Evolutionary conservation across 2,329 filamentous ascomycete genomes (phyloP).

Genomic region (Fusarium agapanthi): DNA sequence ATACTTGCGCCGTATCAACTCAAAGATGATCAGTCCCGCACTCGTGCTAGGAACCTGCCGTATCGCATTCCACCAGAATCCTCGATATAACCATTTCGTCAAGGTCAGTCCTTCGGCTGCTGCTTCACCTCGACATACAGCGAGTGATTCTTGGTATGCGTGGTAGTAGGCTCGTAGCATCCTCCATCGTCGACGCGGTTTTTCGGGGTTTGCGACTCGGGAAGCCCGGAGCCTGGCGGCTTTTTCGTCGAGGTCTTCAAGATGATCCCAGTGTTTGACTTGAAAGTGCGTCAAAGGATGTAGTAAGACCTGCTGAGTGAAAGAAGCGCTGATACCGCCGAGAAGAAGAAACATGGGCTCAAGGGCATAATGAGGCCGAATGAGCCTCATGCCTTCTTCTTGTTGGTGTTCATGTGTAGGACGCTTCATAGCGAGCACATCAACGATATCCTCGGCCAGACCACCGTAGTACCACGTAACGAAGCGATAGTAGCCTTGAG

Average conservation of each 20-base stretch:
- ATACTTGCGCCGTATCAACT: slow-evolving; percentile 78
- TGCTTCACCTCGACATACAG: slow-evolving; percentile 67
- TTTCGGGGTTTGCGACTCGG: slow-evolving; percentile 43
- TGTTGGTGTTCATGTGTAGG: slow-evolving; percentile 42
- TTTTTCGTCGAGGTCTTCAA: slow-evolving; percentile 75
- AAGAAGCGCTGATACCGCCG: slow-evolving; percentile 73
- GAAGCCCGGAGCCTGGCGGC: slow-evolving; percentile 56
- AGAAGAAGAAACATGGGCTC: slow-evolving; percentile 77
- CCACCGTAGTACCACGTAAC: slow-evolving; percentile 75
- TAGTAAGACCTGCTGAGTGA: slow-evolving; percentile 74
- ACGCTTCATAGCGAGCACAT: slow-evolving; percentile 58
- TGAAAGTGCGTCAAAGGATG: slow-evolving; percentile 77
- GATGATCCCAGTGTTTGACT: slow-evolving; percentile 75
- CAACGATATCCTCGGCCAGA: slow-evolving; percentile 60
- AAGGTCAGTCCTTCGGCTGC: slow-evolving; percentile 63
- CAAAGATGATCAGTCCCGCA: slow-evolving; percentile 81
- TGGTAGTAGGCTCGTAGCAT: slow-evolving; percentile 73
- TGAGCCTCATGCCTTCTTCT: slow-evolving; percentile 56
- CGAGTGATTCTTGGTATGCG: slow-evolving; percentile 74
- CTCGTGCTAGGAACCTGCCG: slow-evolving; percentile 80
- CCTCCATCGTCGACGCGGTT: slow-evolving; percentile 53
- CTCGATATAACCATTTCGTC: slow-evolving; percentile 72
- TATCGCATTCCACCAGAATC: slow-evolving; percentile 77
- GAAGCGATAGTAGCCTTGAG: slow-evolving; percentile 75
- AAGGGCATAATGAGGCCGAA: slow-evolving; percentile 78